Evolutionary conservation across 441 rosid species (phyloP).

Genomic region (Macaranga tanarius): DNA sequence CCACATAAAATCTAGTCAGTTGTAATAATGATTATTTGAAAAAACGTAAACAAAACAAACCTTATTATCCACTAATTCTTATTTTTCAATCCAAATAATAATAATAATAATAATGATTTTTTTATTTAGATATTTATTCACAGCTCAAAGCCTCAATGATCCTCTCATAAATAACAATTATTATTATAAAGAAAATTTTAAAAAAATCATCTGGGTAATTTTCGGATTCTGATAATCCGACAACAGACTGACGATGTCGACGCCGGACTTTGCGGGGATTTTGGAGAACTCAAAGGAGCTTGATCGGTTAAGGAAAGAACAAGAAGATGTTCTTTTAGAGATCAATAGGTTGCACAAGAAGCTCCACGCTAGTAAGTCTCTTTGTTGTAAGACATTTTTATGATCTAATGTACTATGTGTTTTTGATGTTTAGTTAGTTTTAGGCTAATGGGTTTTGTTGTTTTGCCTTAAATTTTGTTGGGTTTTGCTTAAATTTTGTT

Average conservation of each 20-base stretch:
- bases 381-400: background rate
- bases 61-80: too few species aligned
- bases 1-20: too few species aligned
- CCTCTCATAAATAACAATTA: too few species aligned
- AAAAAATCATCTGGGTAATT: too few species aligned
- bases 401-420: background rate
- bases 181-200: too few species aligned
- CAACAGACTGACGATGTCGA: slow-evolving; percentile 39
- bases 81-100: too few species aligned
- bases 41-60: too few species aligned
- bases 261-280: slow-evolving; percentile 64
- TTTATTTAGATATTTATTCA: too few species aligned
- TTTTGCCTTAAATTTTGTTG: slow-evolving; percentile 7
- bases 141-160: too few species aligned
- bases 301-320: slow-evolving; percentile 85
- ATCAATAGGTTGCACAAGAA: slow-evolving; percentile 94
- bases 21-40: too few species aligned
- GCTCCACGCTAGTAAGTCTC: slow-evolving; percentile 62
- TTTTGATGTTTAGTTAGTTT: background rate
- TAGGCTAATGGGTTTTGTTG: slow-evolving; percentile 24
- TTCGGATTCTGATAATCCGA: too few species aligned
- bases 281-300: slow-evolving; percentile 75
- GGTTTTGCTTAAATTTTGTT: slow-evolving; percentile 15
- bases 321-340: slow-evolving; percentile 63
- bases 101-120: too few species aligned